Percentiles rank a stretch among this genome's conserved stretches.
phyloP scores from a whole-genome alignment of 139 green algal species.

The Bryopsis sp. region DNA sequence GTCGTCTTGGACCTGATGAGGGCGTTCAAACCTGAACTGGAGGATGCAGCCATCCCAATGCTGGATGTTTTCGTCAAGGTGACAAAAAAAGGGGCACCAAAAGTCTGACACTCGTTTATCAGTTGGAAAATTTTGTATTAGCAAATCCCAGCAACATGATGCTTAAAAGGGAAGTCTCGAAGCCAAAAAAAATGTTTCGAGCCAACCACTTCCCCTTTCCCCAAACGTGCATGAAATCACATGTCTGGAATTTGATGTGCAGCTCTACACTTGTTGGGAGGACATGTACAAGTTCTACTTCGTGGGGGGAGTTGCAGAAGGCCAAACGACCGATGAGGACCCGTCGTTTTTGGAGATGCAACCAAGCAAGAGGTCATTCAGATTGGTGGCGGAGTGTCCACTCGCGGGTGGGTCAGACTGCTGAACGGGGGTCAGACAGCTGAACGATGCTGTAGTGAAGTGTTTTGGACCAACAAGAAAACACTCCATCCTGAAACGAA shows the following conservation, averaged over 20 bases:
- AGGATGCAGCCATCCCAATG: constrained; percentile 56
- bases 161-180: background rate
- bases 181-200: background rate
- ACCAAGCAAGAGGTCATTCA: constrained; percentile 56
- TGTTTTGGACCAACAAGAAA: background rate
- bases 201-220: background rate
- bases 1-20: constrained; percentile 87
- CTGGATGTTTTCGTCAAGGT: constrained; percentile 71
- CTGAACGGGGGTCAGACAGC: background rate
- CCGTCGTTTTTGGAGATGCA: constrained; percentile 23
- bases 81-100: too few relatives aligned
- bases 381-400: constrained; percentile 76
- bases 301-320: constrained; percentile 1
- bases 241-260: constrained; percentile 12
- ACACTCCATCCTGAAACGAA: background rate
- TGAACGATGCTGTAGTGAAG: background rate
- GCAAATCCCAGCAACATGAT: background rate
- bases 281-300: constrained; percentile 29
- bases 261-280: constrained; percentile 35
- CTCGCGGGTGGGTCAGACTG: constrained; percentile 43
- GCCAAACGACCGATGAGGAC: background rate
- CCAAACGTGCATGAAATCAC: constrained; percentile 10
- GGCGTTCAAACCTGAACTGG: constrained; percentile 49
- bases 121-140: background rate
- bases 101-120: constrained; percentile 14